Conservation (phyloP, 1,284 basidiomycete species). For the Puccinia triticina region DNA sequence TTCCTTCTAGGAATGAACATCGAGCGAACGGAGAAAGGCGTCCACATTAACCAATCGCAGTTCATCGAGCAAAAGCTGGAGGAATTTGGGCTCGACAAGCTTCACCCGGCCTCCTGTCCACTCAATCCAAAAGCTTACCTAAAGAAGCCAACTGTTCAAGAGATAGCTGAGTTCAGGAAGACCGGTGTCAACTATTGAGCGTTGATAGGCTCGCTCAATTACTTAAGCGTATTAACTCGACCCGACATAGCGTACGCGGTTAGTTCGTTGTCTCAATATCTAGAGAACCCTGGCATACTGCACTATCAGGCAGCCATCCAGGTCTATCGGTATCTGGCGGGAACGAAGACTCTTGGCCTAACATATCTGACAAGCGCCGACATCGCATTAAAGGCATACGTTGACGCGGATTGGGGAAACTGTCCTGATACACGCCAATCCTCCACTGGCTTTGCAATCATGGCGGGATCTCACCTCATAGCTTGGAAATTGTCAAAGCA, state of each 20-base stretch:
- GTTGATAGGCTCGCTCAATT: neutral
- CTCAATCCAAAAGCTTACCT: neutral
- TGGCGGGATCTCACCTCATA: constrained; percentile 19
- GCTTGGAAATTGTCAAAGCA: constrained; percentile 36
- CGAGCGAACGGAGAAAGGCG: neutral
- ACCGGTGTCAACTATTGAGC: neutral
- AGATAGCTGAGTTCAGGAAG: neutral
- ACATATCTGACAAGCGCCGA: neutral
- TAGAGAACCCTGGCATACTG: neutral
- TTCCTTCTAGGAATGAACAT: neutral
- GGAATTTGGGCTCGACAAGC: neutral
- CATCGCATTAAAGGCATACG: neutral
- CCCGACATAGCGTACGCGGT: constrained; percentile 11
- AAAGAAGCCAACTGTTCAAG: neutral
- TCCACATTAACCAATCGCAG: neutral
- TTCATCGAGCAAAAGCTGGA: neutral
- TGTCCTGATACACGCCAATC: constrained; percentile 22
- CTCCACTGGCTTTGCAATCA: constrained; percentile 39
- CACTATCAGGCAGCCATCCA: neutral
- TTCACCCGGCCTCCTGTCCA: neutral
- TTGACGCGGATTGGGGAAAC: constrained; percentile 52
- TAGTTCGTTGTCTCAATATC: neutral
- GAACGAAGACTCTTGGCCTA: neutral
- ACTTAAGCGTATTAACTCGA: neutral
- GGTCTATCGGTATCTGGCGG: neutral